Evolutionary conservation across 345 rosid species (phyloP), one percentile per base, ranked within the genome.

Genomic region (Ceriops zippeliana): DNA sequence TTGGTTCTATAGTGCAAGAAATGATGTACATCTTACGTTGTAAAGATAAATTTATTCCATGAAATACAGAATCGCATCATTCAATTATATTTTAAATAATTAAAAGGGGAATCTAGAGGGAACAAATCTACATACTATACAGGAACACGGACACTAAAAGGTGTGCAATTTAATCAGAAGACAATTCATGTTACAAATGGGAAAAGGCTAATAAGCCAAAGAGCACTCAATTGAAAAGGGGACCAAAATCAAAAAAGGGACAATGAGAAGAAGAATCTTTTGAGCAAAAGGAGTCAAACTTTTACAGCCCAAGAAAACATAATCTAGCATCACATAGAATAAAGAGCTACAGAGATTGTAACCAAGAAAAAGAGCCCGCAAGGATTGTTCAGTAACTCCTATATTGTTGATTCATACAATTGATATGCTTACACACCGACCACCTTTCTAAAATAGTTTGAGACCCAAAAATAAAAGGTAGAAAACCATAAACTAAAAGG

Each of bases 181-280:
- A 73, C 32, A n/a, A 32, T 7, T 57, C n/a, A 28, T 37, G 38
- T 66, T 32, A 26, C 26, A 58, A 61, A 65, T 66, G 27, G 31
- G 74, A 73, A 34, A 66, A 70, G 52, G 11, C 20, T 35, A 66
- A 68, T 69, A 32, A 38, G 4, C 35, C 24, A 24, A 52, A 34
- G 58, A 52, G 67, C 62, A 81, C 77, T 68, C 58, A 65, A 52
- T 61, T 65, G 35, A 34, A 69, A 77, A 67, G 73, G 46, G 22
- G 35, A 70, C 68, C 56, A 71, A 80, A 70, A 78, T 83, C 82
- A 75, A 75, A 73, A 73, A 75, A 77, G 62, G 78, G 71, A 78
- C 79, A 70, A 73, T 62, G 75, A 31, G 80, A 72, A 73, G 71
- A 59, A 64, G 72, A 77, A 75, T 80, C 73, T 69, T 26, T 69